These are phyloP conservation scores for Spergularia bocconei DNA, from an alignment of 148 eudicot species.

Conservation along the genomic window DNA sequence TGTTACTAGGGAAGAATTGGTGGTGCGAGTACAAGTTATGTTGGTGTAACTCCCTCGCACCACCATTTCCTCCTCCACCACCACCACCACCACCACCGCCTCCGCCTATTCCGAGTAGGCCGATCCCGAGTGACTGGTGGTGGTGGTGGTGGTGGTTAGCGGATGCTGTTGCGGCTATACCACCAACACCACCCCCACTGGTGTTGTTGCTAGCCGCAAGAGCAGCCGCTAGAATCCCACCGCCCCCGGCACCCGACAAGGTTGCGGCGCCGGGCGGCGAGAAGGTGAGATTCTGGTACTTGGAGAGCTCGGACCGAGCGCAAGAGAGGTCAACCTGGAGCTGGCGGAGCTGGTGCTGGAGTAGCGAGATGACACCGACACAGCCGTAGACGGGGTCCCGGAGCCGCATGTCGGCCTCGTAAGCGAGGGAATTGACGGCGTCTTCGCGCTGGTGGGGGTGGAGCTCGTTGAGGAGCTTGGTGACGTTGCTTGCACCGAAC, in stretches of 20 bases:
- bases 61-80: constrained; percentile 18
- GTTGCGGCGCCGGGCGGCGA: constrained; percentile 30
- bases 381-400: constrained; percentile 90
- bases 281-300: constrained; percentile 49
- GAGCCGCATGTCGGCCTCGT: constrained; percentile 87
- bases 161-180: background rate
- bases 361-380: constrained; percentile 78
- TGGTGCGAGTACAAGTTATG: constrained; percentile 41
- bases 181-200: background rate
- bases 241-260: constrained; percentile 18
- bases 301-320: constrained; percentile 76
- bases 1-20: constrained; percentile 61
- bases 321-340: constrained; percentile 67
- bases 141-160: constrained; percentile 25
- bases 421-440: constrained; percentile 80
- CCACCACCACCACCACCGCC: constrained; percentile 32
- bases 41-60: constrained; percentile 23
- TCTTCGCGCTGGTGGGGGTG: constrained; percentile 87
- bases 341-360: constrained; percentile 86
- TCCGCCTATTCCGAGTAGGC: constrained; percentile 23
- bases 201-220: constrained; percentile 9
- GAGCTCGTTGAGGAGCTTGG: constrained; percentile 73
- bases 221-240: constrained; percentile 34
- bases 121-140: constrained; percentile 31
- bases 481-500: constrained; percentile 85